Conservation (phyloP, 768 basidiomycete genomes). For the Termitomyces sp. region DNA sequence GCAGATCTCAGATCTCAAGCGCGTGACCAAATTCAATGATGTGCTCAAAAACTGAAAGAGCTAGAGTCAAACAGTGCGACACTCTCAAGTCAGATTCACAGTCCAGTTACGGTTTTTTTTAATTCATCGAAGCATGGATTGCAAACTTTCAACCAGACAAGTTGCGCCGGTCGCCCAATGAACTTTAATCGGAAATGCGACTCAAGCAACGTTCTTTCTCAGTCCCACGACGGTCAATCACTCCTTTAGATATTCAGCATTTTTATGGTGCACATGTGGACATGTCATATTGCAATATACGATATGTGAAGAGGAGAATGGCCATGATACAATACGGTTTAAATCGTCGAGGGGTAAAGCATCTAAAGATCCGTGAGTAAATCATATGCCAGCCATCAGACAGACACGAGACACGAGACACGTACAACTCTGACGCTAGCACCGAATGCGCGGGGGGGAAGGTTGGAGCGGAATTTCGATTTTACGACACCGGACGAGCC, state of each 20-base stretch:
- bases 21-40: not conserved
- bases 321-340: constrained; percentile 36
- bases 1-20: not conserved
- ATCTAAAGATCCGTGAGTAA: constrained; percentile 45
- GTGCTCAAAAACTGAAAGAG: no score
- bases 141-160: not conserved
- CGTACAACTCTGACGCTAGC: constrained; percentile 87
- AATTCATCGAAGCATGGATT: not conserved
- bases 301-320: constrained; percentile 27
- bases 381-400: not conserved
- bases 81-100: no score
- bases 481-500: constrained; percentile 95
- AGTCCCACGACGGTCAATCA: not conserved
- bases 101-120: not conserved
- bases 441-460: constrained; percentile 93
- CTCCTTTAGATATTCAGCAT: constrained; percentile 1
- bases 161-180: no score
- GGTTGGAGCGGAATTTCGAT: constrained; percentile 93
- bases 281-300: constrained; percentile 46
- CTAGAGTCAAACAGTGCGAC: no score
- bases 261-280: constrained; percentile 25
- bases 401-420: constrained; percentile 14
- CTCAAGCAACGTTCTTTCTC: not conserved
- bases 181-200: no score
- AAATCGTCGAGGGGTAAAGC: constrained; percentile 89